Percentiles rank a stretch among this genome's conserved stretches.
phyloP scores from a whole-genome alignment of 2,329 filamentous ascomycete genomes.

The Daldinia sp. region DNA sequence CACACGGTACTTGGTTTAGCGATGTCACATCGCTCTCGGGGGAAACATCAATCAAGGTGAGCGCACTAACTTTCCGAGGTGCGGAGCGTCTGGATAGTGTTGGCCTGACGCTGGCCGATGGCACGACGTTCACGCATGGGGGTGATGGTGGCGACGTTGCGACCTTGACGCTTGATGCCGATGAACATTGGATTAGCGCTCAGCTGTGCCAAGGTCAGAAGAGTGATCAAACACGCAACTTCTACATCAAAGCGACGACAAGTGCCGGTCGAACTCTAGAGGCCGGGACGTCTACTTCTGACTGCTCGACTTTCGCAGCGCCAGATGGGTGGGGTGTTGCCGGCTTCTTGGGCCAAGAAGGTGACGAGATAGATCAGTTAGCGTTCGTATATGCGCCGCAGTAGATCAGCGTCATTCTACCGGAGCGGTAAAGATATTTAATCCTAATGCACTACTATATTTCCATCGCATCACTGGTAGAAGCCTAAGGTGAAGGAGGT shows the following conservation, averaged over 20 bases:
- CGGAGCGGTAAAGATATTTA: conserved; percentile 10
- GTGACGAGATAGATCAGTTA: conserved; percentile 64
- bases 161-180: conserved; percentile 54
- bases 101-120: conserved; percentile 56
- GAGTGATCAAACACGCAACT: conserved; percentile 57
- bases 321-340: conserved; percentile 55
- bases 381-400: conserved; percentile 57
- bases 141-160: conserved; percentile 58
- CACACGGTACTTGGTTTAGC: conserved; percentile 63
- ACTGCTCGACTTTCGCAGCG: conserved; percentile 52
- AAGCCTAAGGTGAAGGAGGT: not conserved
- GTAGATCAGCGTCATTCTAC: conserved; percentile 36
- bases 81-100: conserved; percentile 60
- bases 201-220: conserved; percentile 60
- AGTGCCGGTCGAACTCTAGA: conserved; percentile 56
- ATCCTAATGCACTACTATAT: conserved; percentile 2
- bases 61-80: conserved; percentile 57
- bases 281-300: conserved; percentile 55
- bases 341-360: conserved; percentile 50
- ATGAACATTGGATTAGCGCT: conserved; percentile 59
- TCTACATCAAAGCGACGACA: conserved; percentile 64
- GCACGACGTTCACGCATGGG: conserved; percentile 60
- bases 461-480: not conserved
- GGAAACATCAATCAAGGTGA: conserved; percentile 46
- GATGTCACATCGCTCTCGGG: conserved; percentile 55